These are phyloP conservation scores for Trichoderma sp. DNA, from an alignment of 2,329 filamentous ascomycete species.

Conservation along the genomic window DNA sequence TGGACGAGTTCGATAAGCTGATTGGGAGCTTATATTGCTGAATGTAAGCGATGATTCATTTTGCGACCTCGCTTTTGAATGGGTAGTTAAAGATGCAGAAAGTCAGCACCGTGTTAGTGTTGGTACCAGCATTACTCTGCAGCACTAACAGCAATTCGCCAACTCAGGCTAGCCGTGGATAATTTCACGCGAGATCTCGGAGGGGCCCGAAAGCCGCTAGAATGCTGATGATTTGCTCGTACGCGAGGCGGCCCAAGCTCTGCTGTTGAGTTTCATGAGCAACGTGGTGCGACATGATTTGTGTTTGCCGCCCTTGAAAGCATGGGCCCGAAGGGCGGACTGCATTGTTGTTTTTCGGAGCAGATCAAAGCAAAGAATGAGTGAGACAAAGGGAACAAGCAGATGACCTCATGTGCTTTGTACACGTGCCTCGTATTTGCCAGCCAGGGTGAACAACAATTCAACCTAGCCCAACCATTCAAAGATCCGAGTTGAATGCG, in stretches of 20 bases:
- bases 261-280: constrained; percentile 4
- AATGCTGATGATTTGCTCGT: neutral
- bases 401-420: neutral
- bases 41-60: no score
- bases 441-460: neutral
- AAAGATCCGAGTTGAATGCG: neutral
- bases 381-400: neutral
- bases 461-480: neutral
- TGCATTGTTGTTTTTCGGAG: neutral
- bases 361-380: neutral
- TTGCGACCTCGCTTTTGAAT: no score
- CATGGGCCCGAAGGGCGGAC: neutral
- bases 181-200: constrained; percentile 8
- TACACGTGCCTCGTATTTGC: neutral
- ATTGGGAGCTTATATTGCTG: no score
- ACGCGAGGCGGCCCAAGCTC: neutral
- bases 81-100: neutral
- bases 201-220: neutral
- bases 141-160: neutral
- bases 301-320: neutral
- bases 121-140: neutral
- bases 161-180: neutral
- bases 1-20: no score
- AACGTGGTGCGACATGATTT: constrained; percentile 1
- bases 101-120: neutral